Conservation (phyloP, 2,329 filamentous ascomycete species). For the Coniochaeta sp. region DNA sequence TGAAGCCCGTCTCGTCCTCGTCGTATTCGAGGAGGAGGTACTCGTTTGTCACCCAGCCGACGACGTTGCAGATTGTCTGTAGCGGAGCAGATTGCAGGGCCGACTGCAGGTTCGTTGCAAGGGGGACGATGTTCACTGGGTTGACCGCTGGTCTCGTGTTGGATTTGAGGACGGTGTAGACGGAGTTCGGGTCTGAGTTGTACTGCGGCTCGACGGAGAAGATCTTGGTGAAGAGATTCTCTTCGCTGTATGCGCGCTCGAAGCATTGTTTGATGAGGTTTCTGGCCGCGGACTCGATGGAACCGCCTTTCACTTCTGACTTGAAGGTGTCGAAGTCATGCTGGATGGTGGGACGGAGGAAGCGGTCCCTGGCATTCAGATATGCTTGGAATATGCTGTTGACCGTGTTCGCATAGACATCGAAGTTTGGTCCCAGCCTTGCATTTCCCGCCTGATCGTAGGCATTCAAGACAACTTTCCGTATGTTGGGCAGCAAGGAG, state of each 20-base stretch:
- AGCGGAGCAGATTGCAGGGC: conserved; percentile 39
- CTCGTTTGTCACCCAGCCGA: conserved; percentile 51
- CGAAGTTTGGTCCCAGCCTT: conserved; percentile 32
- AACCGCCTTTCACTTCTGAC: conserved; percentile 39
- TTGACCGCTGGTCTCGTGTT: conserved; percentile 44
- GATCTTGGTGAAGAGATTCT: conserved; percentile 43
- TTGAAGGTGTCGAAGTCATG: conserved; percentile 47
- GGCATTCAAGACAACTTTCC: conserved; percentile 40
- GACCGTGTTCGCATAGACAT: conserved; percentile 46
- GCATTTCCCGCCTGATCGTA: conserved; percentile 45
- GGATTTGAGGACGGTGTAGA: conserved; percentile 40
- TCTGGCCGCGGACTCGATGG: conserved; percentile 45
- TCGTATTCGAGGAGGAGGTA: conserved; percentile 48
- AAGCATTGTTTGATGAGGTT: conserved; percentile 54
- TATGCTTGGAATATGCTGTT: conserved; percentile 48
- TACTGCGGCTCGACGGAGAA: conserved; percentile 49
- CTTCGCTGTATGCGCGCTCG: conserved; percentile 49
- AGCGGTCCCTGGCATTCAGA: conserved; percentile 42
- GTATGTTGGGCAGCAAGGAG: conserved; percentile 47
- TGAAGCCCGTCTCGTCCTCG: conserved; percentile 45
- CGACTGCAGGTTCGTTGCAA: conserved; percentile 41
- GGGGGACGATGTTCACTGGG: conserved; percentile 43
- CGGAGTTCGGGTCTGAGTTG: conserved; percentile 39
- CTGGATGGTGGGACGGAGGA: conserved; percentile 43
- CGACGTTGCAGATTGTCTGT: conserved; percentile 43